These are phyloP conservation scores for Neurospora sp. DNA, from an alignment of 495 filamentous ascomycete genomes.

Conservation along the genomic window DNA sequence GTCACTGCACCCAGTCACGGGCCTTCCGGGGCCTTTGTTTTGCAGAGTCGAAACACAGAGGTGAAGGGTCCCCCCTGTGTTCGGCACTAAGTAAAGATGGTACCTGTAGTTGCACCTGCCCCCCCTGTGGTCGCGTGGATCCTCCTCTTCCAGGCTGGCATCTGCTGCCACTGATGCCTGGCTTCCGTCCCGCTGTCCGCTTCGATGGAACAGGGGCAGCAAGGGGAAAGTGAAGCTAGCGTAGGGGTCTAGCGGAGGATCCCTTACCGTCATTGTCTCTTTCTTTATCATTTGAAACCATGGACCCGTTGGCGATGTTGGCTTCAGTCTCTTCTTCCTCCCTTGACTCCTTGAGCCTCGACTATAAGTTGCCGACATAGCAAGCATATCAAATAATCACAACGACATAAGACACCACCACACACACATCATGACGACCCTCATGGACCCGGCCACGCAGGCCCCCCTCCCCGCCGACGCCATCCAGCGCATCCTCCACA, in stretches of 20 bases:
- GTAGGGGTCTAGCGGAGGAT: neutral
- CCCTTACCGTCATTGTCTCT: neutral
- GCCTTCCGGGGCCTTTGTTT: neutral
- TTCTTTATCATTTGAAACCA: neutral
- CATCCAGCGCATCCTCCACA: slow-evolving; percentile 70
- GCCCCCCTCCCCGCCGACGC: slow-evolving; percentile 50
- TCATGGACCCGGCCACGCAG: slow-evolving; percentile 50
- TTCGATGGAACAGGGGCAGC: neutral
- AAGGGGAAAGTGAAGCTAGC: neutral
- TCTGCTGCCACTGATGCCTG: neutral
- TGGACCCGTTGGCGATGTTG: neutral
- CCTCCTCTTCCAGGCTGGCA: neutral
- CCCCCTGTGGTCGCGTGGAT: neutral
- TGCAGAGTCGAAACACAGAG: neutral
- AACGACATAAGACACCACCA: neutral
- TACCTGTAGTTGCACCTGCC: too few relatives aligned
- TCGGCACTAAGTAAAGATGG: too few relatives aligned
- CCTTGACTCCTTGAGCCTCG: neutral
- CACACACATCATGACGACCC: slow-evolving; percentile 22
- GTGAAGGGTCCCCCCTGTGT: neutral
- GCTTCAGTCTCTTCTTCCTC: neutral
- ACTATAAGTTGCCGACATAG: neutral
- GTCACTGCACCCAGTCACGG: neutral
- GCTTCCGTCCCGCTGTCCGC: neutral
- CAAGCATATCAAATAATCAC: neutral